These are phyloP conservation scores for Gaeumannomyces tritici DNA, from an alignment of 2,329 filamentous ascomycete genomes.

Conservation along the genomic window DNA sequence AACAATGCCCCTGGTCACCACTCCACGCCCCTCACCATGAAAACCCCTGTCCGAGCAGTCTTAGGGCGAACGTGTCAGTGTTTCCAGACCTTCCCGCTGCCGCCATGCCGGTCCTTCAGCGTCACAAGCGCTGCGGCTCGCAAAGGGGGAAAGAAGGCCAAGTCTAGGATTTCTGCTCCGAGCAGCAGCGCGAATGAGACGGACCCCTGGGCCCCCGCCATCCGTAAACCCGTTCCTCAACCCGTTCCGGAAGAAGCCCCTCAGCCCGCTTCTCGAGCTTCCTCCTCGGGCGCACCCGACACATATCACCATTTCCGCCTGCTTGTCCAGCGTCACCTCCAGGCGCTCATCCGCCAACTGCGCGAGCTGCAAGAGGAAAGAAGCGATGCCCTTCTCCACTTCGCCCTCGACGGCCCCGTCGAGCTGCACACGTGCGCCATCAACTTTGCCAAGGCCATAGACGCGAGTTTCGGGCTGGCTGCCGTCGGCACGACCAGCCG, in stretches of 20 bases:
- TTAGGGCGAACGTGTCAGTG: background rate
- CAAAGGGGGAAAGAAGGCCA: background rate
- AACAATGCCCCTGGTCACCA: background rate
- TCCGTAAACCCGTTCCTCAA: background rate
- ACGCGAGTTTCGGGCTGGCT: constrained; percentile 35
- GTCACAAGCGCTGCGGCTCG: background rate
- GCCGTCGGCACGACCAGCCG: constrained; percentile 23
- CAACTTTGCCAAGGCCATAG: constrained; percentile 34
- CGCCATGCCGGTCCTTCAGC: background rate
- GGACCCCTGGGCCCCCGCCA: too few relatives aligned
- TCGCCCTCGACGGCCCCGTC: constrained; percentile 25
- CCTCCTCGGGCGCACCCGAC: background rate
- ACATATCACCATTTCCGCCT: constrained; percentile 17
- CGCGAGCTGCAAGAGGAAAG: constrained; percentile 3
- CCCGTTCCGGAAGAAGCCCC: too few relatives aligned
- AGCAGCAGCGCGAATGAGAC: too few relatives aligned
- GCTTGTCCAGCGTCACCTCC: constrained; percentile 22
- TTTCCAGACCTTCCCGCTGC: background rate
- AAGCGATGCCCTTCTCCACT: constrained; percentile 4
- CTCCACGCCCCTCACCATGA: background rate
- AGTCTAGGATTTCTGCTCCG: background rate
- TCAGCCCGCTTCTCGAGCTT: too few relatives aligned
- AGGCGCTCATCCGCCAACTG: constrained; percentile 20
- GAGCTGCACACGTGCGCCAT: constrained; percentile 34
- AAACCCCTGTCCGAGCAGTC: background rate